phyloP scores from a whole-genome alignment of 768 basidiomycete species.

The Rhodotorula sphaerocarpa region DNA sequence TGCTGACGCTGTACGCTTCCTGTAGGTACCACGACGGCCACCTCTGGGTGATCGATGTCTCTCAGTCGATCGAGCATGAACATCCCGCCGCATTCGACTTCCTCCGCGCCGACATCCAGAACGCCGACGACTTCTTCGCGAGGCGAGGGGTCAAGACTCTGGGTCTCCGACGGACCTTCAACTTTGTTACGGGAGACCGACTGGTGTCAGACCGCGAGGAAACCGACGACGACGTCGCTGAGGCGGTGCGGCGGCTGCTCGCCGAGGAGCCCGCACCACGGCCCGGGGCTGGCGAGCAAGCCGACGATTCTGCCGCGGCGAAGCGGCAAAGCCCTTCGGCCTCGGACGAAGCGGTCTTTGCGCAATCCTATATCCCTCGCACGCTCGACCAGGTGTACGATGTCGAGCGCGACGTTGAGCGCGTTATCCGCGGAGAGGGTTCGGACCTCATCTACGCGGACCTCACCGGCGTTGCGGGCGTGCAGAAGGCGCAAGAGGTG shows the following conservation, averaged over 20 bases:
- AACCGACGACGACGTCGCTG: constrained; percentile 25
- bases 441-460: constrained; percentile 73
- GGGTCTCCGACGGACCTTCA: constrained; percentile 73
- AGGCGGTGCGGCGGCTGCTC: constrained; percentile 35
- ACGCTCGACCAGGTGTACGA: constrained; percentile 86
- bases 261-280: constrained; percentile 33
- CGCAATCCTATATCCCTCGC: constrained; percentile 85
- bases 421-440: constrained; percentile 62
- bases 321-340: constrained; percentile 35
- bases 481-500: constrained; percentile 36
- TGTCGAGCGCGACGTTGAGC: constrained; percentile 82
- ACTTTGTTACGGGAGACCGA: constrained; percentile 58
- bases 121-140: constrained; percentile 85
- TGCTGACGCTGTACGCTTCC: not conserved
- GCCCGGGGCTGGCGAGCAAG: too few relatives aligned
- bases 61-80: constrained; percentile 96
- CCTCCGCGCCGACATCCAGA: constrained; percentile 79
- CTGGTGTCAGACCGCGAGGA: constrained; percentile 42
- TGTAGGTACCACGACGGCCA: constrained; percentile 50
- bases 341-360: constrained; percentile 81
- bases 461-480: constrained; percentile 59
- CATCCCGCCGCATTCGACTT: constrained; percentile 96
- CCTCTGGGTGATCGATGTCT: constrained; percentile 92
- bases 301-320: constrained; percentile 38
- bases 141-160: constrained; percentile 65